Evolutionary conservation across 345 rosid species (phyloP).

Genomic region (Gossypium thurberi): DNA sequence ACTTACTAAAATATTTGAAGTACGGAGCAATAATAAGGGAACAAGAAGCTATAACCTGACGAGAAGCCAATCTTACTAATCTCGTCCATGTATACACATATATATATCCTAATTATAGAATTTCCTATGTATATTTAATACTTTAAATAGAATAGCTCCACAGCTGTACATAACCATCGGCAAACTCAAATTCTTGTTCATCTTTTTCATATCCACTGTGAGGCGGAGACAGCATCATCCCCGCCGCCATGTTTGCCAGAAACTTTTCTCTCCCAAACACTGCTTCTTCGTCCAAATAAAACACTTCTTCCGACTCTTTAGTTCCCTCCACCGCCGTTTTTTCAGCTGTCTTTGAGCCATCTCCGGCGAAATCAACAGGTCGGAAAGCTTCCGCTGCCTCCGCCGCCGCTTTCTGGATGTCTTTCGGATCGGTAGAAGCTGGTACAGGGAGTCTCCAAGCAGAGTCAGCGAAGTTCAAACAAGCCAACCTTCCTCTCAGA

Average conservation of each 20-base stretch:
- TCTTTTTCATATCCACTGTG: conserved; percentile 20
- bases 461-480: conserved; percentile 87
- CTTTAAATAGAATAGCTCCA: conserved; percentile 47
- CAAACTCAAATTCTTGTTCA: conserved; percentile 31
- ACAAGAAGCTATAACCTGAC: no score
- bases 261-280: conserved; percentile 56
- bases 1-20: conserved; percentile 15
- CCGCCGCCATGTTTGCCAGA: conserved; percentile 73
- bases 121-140: background rate
- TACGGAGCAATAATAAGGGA: background rate
- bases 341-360: background rate
- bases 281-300: conserved; percentile 56
- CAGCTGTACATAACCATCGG: conserved; percentile 28
- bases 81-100: no score
- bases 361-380: conserved; percentile 14
- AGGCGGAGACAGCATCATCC: conserved; percentile 75
- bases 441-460: conserved; percentile 67
- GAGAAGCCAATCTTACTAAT: no score
- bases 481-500: conserved; percentile 62
- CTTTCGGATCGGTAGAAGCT: conserved; percentile 48
- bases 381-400: conserved; percentile 50
- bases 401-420: conserved; percentile 73
- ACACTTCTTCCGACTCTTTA: conserved; percentile 17
- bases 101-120: background rate
- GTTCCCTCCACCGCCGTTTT: background rate